Evolutionary conservation across 352 stramenopile genomes (phyloP).

Genomic region (Phytophthora pini): DNA sequence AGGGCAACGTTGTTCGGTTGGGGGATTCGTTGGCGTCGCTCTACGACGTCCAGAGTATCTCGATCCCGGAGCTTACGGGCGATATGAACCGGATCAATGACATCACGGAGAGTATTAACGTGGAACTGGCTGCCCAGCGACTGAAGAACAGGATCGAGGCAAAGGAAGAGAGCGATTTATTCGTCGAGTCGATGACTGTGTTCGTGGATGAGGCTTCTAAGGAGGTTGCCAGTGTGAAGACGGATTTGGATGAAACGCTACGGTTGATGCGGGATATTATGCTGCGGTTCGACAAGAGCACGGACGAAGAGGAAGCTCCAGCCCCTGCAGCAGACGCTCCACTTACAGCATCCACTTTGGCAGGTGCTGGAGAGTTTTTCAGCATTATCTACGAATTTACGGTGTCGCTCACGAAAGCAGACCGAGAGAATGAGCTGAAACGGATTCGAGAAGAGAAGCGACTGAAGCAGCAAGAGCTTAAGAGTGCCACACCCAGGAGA

Average conservation of each 20-base stretch:
- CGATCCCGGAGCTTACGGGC: slow-evolving; percentile 72
- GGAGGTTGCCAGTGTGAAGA: slow-evolving; percentile 44
- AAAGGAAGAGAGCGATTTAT: slow-evolving; percentile 64
- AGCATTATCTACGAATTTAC: slow-evolving; percentile 80
- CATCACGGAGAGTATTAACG: slow-evolving; percentile 65
- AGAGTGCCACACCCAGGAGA: slow-evolving; percentile 46
- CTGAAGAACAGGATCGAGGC: slow-evolving; percentile 82
- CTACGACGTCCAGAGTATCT: slow-evolving; percentile 81
- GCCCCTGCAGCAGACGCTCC: slow-evolving; percentile 13
- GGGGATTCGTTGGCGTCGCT: slow-evolving; percentile 69
- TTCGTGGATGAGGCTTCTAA: slow-evolving; percentile 57
- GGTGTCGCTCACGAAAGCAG: slow-evolving; percentile 74
- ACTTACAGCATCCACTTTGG: slow-evolving; percentile 38
- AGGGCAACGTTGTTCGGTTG: slow-evolving; percentile 63
- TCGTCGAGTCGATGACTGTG: slow-evolving; percentile 69
- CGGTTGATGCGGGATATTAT: slow-evolving; percentile 64
- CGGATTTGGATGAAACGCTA: slow-evolving; percentile 57
- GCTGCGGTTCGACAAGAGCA: slow-evolving; percentile 63
- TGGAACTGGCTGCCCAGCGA: slow-evolving; percentile 67
- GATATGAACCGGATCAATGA: slow-evolving; percentile 76
- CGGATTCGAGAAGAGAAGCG: slow-evolving; percentile 69
- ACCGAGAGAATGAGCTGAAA: slow-evolving; percentile 81
- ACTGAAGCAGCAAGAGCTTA: slow-evolving; percentile 61
- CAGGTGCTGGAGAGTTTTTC: slow-evolving; percentile 71
- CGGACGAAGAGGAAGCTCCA: slow-evolving; percentile 32